Base-by-base conservation (phyloP, 2,329 filamentous ascomycete species). In the Pseudocercospora eumusae region DNA sequence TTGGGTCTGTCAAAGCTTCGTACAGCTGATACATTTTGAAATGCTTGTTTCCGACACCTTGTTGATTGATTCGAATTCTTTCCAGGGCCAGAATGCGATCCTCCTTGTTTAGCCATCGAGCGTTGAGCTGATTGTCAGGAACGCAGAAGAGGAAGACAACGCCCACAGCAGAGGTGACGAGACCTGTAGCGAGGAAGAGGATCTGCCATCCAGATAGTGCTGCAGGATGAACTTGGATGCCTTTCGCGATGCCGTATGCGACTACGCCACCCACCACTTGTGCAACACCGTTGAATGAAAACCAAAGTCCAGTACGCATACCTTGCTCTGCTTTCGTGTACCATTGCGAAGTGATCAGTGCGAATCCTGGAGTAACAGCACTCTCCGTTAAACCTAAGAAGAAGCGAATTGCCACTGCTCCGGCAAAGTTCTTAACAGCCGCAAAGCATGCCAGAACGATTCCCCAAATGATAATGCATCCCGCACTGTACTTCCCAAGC, bases 271-370 rank as follows among this genome's bases (percentile, higher is more conserved):
- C 86, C 36, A 88, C 79, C 15, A 89, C 86, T 72, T 86, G 85
- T 0, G 83, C 86, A 57, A 82, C 82, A 1, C 86, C 86, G 64
- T 88, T 88, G 77, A 88, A 89, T 55, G 79, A 82, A 75, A 89
- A 90, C 88, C 88, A 91, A 59, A 89, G 83, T 3, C 82, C 83
- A 0, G 83, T 84, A 8, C 88, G 78, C 0, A 80, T 77, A 1
- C 84, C 86, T 75, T 90, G 88, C 71, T 91, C 88, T 58, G 80
- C 80, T 72, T 86, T 86, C 0, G 88, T 90, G 68, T 90, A 91
- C 88, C 88, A 91, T 75, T 89, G 86, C 3, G 80, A 84, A 1
- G 87, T 90, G 67, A 91, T 81, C 1, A 91, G 78, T 0, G 86
- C 84, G 67, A 90, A 90, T 0, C 87, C 87, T 0, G 88, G 88